Base-by-base conservation (phyloP, 306 rosid genomes). In the Cyamopsis tetragonoloba region DNA sequence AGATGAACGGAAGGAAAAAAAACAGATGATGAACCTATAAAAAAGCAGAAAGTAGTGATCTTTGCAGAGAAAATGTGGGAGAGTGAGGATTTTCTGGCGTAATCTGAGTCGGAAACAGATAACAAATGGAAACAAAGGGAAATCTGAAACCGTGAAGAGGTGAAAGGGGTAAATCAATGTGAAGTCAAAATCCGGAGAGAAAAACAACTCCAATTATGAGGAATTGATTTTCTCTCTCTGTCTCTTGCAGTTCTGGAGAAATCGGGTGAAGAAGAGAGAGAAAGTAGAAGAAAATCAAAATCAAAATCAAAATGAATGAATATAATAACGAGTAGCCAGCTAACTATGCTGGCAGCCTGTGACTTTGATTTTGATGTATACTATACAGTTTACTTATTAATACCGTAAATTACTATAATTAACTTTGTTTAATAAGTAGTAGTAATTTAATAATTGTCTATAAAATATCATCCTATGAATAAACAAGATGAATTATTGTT, bases 281-380 rank as follows among this genome's bases (percentile, higher is more conserved):
- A 37, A 65, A 55, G 37, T 17, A 15, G 70, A 32, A 56, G 23
- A 18, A 9, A 55, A 56, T 15, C 4, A 26, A 57, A 47, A 71
- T 20, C 0, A 18, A 71, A 62, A 77, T n/a, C n/a, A n/a, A n/a
- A n/a, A n/a, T n/a, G n/a, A n/a, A n/a, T 17, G 27, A 43, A 79
- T 55, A 81, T 76, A 68, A 77, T 88, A 86, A 55, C 76, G 83
- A 82, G 91, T 86, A 87, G 98, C 72, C 89, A 89, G 91, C 95
- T 84, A 91, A 71, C 81, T 63, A 62, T 26, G 84, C 76, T 78
- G 77, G 59, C 75, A 72, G 67, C 78, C 82, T 77, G 82, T 86
- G 79, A 79, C 85, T 67, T 69, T 71, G 20, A 50, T 50, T 55
- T 69, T 55, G 54, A 39, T 61, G 69, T 69, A 55, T 19, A 19